Conservation (phyloP, 2,329 filamentous ascomycete species). For the Aaosphaeria pasadenensis region DNA sequence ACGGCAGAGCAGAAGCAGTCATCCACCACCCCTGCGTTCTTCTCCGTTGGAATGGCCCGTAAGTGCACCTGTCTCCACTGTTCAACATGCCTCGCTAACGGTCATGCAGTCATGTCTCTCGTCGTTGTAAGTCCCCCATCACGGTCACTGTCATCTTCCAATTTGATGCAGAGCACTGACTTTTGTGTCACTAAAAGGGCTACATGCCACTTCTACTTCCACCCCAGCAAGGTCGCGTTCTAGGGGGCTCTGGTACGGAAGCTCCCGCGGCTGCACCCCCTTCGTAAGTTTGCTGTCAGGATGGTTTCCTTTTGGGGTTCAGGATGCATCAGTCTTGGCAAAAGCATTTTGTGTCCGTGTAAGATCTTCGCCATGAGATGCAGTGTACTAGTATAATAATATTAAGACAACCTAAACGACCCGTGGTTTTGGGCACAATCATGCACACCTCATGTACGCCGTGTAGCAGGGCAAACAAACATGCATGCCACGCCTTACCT, state of each 20-base stretch:
- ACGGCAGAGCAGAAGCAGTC: constrained; percentile 64
- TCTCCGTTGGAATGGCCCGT: constrained; percentile 78
- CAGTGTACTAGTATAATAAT: too few species aligned
- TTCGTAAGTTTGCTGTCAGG: constrained; percentile 20
- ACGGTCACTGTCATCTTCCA: not conserved
- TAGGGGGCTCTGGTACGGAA: constrained; percentile 43
- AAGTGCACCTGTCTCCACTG: constrained; percentile 36
- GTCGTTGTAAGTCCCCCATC: constrained; percentile 42
- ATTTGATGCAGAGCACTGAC: not conserved
- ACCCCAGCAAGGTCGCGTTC: constrained; percentile 40
- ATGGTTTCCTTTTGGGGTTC: too few species aligned
- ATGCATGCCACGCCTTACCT: too few species aligned
- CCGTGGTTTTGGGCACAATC: too few species aligned
- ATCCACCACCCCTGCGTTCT: constrained; percentile 66
- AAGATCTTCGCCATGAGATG: too few species aligned
- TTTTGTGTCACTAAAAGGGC: constrained; percentile 39
- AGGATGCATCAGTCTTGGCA: too few species aligned
- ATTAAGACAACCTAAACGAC: too few species aligned
- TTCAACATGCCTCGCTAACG: constrained; percentile 3
- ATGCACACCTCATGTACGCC: too few species aligned
- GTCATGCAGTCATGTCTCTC: constrained; percentile 40
- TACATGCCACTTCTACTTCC: constrained; percentile 67
- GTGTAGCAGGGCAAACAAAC: too few species aligned
- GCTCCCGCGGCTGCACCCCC: constrained; percentile 48
- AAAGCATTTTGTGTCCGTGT: too few species aligned